Conservation (phyloP, 2,329 filamentous ascomycete species). For the Fusarium sp. region DNA sequence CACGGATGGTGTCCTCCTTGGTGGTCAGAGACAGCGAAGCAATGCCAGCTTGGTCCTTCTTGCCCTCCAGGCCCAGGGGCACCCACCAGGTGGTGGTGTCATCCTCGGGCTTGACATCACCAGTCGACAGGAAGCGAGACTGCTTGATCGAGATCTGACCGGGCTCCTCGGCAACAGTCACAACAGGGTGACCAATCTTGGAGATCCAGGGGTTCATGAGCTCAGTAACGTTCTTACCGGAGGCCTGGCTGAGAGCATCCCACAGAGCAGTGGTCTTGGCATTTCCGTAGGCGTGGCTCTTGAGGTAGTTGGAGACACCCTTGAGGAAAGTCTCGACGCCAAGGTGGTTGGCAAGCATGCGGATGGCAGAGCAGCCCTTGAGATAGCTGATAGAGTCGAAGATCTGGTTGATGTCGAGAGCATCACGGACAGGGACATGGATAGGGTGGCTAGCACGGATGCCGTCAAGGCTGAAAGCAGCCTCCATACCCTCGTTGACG, state of each 20-base stretch:
- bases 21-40: constrained; percentile 75
- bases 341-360: constrained; percentile 93
- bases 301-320: constrained; percentile 90
- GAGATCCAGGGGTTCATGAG: constrained; percentile 97
- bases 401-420: constrained; percentile 96
- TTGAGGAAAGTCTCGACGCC: constrained; percentile 89
- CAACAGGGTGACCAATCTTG: constrained; percentile 92
- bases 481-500: constrained; percentile 93
- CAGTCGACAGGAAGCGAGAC: constrained; percentile 88
- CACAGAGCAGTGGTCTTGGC: constrained; percentile 93
- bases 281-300: constrained; percentile 87
- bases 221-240: constrained; percentile 83
- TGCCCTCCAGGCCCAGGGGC: constrained; percentile 85
- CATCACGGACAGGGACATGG: constrained; percentile 93
- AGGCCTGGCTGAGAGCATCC: constrained; percentile 87
- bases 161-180: constrained; percentile 86
- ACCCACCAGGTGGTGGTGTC: constrained; percentile 97
- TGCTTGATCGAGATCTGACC: constrained; percentile 86
- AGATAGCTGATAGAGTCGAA: constrained; percentile 97
- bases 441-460: constrained; percentile 95
- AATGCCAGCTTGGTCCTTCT: constrained; percentile 70
- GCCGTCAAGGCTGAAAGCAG: constrained; percentile 88
- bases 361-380: constrained; percentile 95
- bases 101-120: constrained; percentile 90
- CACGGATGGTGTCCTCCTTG: constrained; percentile 80